Base-by-base conservation (phyloP, 257 asterid species). In the Haberlea rhodopensis region DNA sequence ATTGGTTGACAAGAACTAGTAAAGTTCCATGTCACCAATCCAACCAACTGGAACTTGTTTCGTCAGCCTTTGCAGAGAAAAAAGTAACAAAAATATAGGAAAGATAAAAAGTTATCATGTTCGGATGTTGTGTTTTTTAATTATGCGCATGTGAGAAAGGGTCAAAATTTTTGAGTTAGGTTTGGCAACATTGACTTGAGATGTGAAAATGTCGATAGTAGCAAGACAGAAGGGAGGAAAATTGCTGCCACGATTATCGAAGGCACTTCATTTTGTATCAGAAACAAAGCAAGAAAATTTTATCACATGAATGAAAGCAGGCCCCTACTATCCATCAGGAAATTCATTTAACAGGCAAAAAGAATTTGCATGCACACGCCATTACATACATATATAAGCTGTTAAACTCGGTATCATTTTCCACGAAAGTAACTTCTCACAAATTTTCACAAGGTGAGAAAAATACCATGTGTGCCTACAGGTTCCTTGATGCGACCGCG, bases 401-500 rank as follows among this genome's bases (percentile, higher is more conserved):
- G 4, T 37, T 37, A 37, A n/a, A 37, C 48, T 10, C 48, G 1
- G 1, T 11, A 27, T n/a, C n/a, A n/a, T n/a, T n/a, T n/a, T n/a
- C n/a, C n/a, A n/a, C n/a, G 55, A 24, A 54, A 54, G n/a, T 32
- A n/a, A 54, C 18, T 6, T 1, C 19, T 32, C 54, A 49, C 18
- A 54, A 26, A 5, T 43, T 52, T 21, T 61, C 22, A 57, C 10
- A 20, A 6, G 54, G 69, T 8, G 62, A 58, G 58, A 45, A 26
- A 57, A 78, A 52, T 86, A 94, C 99, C 99, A 52, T 94, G 99
- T 55, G 99, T 94, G 74, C 99, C 99, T 28, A 90, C 90, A 7
- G 99, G 96, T 80, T 94, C 99, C 84, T 81, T 94, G 62, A 94
- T 73, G 66, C 97, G 95, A 67, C 99, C 99, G 32, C 97, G 96